phyloP scores from a whole-genome alignment of 2,329 filamentous ascomycete species.

The Magnaporthiopsis incrustans region DNA sequence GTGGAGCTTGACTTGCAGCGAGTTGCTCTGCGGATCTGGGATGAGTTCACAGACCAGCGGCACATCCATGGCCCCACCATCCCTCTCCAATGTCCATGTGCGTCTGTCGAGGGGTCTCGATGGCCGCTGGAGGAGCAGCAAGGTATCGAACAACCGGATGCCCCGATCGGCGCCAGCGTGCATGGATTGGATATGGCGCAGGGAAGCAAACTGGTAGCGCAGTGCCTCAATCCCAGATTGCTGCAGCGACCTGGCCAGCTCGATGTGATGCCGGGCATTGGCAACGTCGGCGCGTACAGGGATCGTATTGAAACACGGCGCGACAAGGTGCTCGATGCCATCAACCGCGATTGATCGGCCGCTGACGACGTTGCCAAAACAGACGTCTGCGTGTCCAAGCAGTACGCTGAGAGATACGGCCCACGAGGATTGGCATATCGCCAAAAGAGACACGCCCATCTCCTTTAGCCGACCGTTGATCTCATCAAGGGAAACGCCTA shows the following conservation, averaged over 20 bases:
- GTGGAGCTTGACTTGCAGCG: constrained; percentile 53
- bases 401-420: constrained; percentile 52
- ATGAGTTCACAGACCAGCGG: constrained; percentile 70
- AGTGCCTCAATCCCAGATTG: constrained; percentile 52
- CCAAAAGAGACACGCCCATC: constrained; percentile 54
- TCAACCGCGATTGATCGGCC: constrained; percentile 63
- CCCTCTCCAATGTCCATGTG: constrained; percentile 49
- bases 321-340: constrained; percentile 64
- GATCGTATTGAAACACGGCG: constrained; percentile 87
- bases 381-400: constrained; percentile 55
- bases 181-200: constrained; percentile 60
- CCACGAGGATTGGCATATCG: constrained; percentile 68
- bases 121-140: constrained; percentile 70
- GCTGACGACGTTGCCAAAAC: constrained; percentile 81
- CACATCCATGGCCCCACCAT: constrained; percentile 60
- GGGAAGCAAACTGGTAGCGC: constrained; percentile 64
- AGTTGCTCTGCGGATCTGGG: constrained; percentile 44
- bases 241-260: constrained; percentile 54
- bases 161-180: constrained; percentile 30
- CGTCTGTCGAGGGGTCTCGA: constrained; percentile 44
- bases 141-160: constrained; percentile 64
- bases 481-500: constrained; percentile 29
- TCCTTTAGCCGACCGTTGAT: constrained; percentile 42
- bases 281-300: constrained; percentile 56
- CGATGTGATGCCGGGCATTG: constrained; percentile 37